Evolutionary conservation across 257 asterid genomes (phyloP).

Genomic region (Solanum sejunctum): DNA sequence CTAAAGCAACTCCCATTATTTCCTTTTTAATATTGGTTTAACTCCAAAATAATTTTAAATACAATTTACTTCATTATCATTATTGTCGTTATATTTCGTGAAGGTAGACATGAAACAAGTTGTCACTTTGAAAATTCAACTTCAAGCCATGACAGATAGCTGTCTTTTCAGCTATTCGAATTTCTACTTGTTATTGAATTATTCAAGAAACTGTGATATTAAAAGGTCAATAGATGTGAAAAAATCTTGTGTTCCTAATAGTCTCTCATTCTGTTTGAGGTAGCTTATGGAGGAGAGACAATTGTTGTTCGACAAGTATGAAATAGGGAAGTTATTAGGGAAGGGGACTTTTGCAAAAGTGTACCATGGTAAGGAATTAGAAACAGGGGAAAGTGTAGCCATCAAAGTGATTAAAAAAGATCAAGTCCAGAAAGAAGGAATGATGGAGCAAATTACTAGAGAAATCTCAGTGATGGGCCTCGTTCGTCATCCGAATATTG

Average conservation of each 20-base stretch:
- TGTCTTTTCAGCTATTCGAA: neutral
- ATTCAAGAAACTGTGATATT: neutral
- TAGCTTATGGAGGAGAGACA: slow-evolving; percentile 22
- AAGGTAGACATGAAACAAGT: neutral
- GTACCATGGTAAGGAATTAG: slow-evolving; percentile 22
- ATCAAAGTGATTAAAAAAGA: slow-evolving; percentile 50
- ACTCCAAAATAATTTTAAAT: neutral
- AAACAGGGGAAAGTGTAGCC: slow-evolving; percentile 38
- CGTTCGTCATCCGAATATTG: slow-evolving; percentile 53
- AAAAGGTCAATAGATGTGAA: neutral
- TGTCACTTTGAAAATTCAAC: neutral
- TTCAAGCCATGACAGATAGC: neutral
- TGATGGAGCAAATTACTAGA: slow-evolving; percentile 44
- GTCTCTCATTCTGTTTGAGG: neutral
- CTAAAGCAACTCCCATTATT: neutral
- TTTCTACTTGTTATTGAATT: neutral
- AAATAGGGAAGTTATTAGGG: slow-evolving; percentile 34
- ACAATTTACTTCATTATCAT: neutral
- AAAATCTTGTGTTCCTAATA: neutral
- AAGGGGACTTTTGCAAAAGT: slow-evolving; percentile 59
- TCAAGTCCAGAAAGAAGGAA: slow-evolving; percentile 25
- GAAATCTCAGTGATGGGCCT: slow-evolving; percentile 53
- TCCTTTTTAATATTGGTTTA: neutral
- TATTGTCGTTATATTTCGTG: neutral
- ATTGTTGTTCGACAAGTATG: slow-evolving; percentile 38